Base-by-base conservation (phyloP, 805 yeast genomes). In the Candida coquimbonensis region DNA sequence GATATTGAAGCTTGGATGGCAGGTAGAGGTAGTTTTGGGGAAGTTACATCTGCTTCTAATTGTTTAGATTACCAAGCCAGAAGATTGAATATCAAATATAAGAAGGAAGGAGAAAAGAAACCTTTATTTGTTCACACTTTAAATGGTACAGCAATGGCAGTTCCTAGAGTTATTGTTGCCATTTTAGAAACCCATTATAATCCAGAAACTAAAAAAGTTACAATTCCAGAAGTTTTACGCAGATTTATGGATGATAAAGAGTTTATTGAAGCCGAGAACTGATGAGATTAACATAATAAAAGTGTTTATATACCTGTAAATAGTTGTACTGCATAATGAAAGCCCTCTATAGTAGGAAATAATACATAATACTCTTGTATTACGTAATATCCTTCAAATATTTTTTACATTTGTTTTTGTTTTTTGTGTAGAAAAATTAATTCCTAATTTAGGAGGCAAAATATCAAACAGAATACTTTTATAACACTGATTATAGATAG, bases 1-100 rank as follows among this genome's bases (percentile, higher is more conserved):
- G 99, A 93, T 56, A 87, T 90, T 47, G 99, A 93, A 65, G 96
- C 90, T 0, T 87, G 96, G 89, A 91, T 93, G 98, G 98, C 98
- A 0, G 97, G 98, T 3, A 77, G 96, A 55, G 90, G 87, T 1
- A 62, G 68, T 2, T 91, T 95, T 87, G 99, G 99, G 5, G 99
- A 93, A 61, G 72, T 93, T 31, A 81, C 95, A 1, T 87, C 96
- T 27, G 75, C 95, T 1, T 89, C 97, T 2, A 91, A 90, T 60
- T 93, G 99, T 63, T 77, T 88, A 4, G 97, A 90, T 53, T 93
- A 78, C 62, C 99, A 93, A 66, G 68, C 95, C 8, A 74, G 96
- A 63, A 74, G 98, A 56, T 71, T 93, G 54, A 81, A 82, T 36
- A 83, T 95, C 7, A 77, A 75, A 46, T 80, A 70, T 56, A 69